Conservation (phyloP, 208 protist species). For the Acanthamoeba lenticulata region DNA sequence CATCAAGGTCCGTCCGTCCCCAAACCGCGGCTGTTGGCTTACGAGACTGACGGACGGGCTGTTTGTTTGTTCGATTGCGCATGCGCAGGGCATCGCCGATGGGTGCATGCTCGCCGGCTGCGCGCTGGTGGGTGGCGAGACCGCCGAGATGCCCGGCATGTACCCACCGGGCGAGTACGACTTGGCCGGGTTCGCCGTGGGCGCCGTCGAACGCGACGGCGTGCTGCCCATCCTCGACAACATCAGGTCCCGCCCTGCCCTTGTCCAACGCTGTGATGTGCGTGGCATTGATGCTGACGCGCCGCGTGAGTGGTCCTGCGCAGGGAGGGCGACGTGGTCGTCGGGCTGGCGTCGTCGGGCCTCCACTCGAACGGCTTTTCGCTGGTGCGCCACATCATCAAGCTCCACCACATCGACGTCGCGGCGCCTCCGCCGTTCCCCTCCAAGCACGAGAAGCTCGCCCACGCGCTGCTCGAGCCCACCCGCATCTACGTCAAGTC, state of each 20-base stretch:
- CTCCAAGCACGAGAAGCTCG: slow-evolving; percentile 58
- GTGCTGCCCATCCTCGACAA: slow-evolving; percentile 79
- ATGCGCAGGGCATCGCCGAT: slow-evolving; percentile 79
- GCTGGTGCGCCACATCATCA: slow-evolving; percentile 82
- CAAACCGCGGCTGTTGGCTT: not conserved
- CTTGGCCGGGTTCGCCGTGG: slow-evolving; percentile 88
- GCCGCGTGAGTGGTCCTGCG: slow-evolving; percentile 17
- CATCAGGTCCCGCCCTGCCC: not conserved
- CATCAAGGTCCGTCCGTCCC: slow-evolving; percentile 69
- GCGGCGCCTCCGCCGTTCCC: slow-evolving; percentile 45
- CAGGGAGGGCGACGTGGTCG: slow-evolving; percentile 67
- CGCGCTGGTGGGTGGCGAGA: slow-evolving; percentile 88
- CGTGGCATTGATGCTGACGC: too few species aligned
- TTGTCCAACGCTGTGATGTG: too few species aligned
- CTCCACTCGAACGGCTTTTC: slow-evolving; percentile 89
- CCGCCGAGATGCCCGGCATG: slow-evolving; percentile 90
- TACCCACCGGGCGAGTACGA: slow-evolving; percentile 88
- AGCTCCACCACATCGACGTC: slow-evolving; percentile 64
- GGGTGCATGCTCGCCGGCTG: slow-evolving; percentile 83
- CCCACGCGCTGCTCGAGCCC: slow-evolving; percentile 80
- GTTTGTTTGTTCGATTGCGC: too few species aligned
- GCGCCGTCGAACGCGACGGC: slow-evolving; percentile 79
- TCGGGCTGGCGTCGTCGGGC: slow-evolving; percentile 78
- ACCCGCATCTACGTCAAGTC: slow-evolving; percentile 83
- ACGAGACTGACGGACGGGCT: not conserved